Percentiles rank a stretch among this genome's conserved stretches.
phyloP scores from a whole-genome alignment of 305 asterid species.

The Fraxinus paxiana region DNA sequence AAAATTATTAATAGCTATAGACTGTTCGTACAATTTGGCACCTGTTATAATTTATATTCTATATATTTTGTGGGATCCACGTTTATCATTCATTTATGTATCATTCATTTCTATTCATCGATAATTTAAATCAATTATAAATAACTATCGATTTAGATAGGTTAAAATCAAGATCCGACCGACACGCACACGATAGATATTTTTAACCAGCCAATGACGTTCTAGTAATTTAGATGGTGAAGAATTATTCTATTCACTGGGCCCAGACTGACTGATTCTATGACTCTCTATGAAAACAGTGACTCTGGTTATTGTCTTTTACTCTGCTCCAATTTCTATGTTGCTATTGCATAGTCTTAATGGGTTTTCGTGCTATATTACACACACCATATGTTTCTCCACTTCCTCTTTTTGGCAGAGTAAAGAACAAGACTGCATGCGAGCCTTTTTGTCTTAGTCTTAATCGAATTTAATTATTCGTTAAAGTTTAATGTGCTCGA shows the following conservation, averaged over 20 bases:
- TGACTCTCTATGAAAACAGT: slow-evolving; percentile 9
- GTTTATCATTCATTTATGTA: neutral
- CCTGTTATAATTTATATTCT: neutral
- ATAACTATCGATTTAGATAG: neutral
- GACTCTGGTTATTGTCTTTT: slow-evolving; percentile 13
- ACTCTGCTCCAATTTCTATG: slow-evolving; percentile 13
- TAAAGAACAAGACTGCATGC: slow-evolving; percentile 17
- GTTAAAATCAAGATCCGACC: neutral
- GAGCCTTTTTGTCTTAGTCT: slow-evolving; percentile 11
- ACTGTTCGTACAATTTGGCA: neutral
- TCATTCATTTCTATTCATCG: neutral
- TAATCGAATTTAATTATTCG: neutral
- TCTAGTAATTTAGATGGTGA: neutral
- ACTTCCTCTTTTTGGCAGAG: slow-evolving; percentile 19
- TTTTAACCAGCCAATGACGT: neutral
- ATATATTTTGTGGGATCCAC: neutral
- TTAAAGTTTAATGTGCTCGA: too few relatives aligned
- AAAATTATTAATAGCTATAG: neutral
- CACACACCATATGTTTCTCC: slow-evolving; percentile 19
- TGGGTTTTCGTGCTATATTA: slow-evolving; percentile 14
- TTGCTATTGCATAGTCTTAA: slow-evolving; percentile 9
- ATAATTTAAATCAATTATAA: neutral
- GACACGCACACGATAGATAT: neutral
- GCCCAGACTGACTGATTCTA: neutral
- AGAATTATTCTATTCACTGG: neutral